These are phyloP conservation scores for Raffaelea ambrosiae DNA, from an alignment of 2,329 filamentous ascomycete species.

Conservation along the genomic window DNA sequence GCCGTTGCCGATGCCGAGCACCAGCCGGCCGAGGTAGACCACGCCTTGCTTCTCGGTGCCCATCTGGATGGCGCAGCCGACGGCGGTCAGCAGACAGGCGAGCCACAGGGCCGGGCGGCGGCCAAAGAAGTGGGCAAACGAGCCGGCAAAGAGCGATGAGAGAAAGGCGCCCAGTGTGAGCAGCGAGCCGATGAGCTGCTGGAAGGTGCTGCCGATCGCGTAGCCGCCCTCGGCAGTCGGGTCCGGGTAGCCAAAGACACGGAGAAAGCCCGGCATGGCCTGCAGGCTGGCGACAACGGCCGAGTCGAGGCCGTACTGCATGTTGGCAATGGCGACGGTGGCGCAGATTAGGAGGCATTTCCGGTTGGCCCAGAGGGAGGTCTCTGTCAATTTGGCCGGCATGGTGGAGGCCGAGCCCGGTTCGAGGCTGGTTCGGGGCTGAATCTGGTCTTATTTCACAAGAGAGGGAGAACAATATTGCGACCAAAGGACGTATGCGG, in stretches of 20 bases:
- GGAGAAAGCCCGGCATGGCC: constrained; percentile 42
- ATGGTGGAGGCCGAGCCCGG: neutral
- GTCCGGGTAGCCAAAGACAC: constrained; percentile 40
- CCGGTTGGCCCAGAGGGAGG: constrained; percentile 14
- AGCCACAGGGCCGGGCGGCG: constrained; percentile 36
- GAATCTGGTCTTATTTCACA: no score
- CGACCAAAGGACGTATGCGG: no score
- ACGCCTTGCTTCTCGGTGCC: constrained; percentile 27
- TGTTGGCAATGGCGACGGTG: constrained; percentile 36
- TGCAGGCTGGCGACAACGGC: constrained; percentile 35
- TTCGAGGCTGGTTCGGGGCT: no score
- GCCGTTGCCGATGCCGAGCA: constrained; percentile 33
- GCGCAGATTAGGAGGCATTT: constrained; percentile 38
- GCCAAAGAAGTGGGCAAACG: constrained; percentile 38
- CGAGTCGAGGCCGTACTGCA: constrained; percentile 44
- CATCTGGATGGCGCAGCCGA: constrained; percentile 35
- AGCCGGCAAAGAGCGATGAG: constrained; percentile 36
- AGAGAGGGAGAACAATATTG: no score
- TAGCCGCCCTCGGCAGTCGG: constrained; percentile 25
- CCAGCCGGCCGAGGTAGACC: constrained; percentile 36
- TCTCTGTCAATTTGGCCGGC: constrained; percentile 4
- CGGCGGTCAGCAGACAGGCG: constrained; percentile 33
- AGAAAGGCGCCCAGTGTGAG: constrained; percentile 41
- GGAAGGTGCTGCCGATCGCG: constrained; percentile 38
- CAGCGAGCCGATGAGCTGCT: constrained; percentile 43